A percentile compares a stretch with the other conserved stretches of the same genome.
Evolutionary conservation across 495 filamentous ascomycete genomes (phyloP).

Genomic region (Pyrenula aspistea): DNA sequence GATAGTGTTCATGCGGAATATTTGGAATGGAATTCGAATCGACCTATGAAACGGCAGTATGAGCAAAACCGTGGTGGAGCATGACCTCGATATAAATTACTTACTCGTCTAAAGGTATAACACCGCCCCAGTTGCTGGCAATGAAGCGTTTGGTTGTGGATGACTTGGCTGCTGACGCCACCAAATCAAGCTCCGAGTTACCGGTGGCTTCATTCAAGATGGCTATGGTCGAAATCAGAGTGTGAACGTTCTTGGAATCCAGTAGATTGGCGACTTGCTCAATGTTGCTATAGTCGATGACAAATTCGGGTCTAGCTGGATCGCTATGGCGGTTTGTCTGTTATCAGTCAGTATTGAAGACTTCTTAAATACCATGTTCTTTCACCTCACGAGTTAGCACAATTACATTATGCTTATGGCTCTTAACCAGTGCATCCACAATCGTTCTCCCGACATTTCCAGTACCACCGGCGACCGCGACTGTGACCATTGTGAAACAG

Average conservation of each 20-base stretch:
- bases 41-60: not conserved
- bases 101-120: conserved; percentile 2
- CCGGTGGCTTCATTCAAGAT: conserved; percentile 13
- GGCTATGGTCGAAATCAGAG: conserved; percentile 36
- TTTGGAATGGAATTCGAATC: conserved; percentile 4
- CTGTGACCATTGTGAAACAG: conserved; percentile 20
- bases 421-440: conserved; percentile 28
- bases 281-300: conserved; percentile 32
- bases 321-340: conserved; percentile 6
- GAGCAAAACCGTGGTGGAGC: not conserved
- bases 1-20: conserved; percentile 8
- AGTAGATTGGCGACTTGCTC: conserved; percentile 22
- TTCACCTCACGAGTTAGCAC: conserved; percentile 28
- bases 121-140: conserved; percentile 32
- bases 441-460: conserved; percentile 38
- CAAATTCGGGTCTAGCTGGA: conserved; percentile 11
- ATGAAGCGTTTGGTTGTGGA: conserved; percentile 31
- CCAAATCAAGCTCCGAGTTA: conserved; percentile 24
- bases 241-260: conserved; percentile 34
- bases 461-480: conserved; percentile 44
- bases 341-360: conserved; percentile 5
- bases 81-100: conserved; percentile 1
- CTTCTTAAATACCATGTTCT: conserved; percentile 3
- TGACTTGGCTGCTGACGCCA: conserved; percentile 35
- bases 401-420: conserved; percentile 26